Conservation (phyloP, 371 early-diverging fungal genomes). For the Edhazardia aedis region DNA sequence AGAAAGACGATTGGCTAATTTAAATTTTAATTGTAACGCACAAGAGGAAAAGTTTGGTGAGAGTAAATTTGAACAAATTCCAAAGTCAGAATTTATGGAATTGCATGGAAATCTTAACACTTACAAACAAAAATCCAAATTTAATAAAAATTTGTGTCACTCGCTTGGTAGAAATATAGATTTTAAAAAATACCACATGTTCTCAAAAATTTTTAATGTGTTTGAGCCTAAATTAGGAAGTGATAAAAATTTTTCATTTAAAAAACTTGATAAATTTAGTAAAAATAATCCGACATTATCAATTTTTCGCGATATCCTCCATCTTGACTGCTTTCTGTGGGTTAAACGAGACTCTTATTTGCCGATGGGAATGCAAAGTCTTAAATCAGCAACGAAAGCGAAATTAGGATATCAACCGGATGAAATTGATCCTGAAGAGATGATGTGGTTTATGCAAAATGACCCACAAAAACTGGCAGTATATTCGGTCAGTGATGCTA, state of each 20-base stretch:
- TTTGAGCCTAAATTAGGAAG: no score
- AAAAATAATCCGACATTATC: not conserved
- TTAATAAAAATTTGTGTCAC: not conserved
- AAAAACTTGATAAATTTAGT: no score
- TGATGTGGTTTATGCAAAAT: conserved; percentile 71
- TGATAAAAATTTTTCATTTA: no score
- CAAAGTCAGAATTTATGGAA: not conserved
- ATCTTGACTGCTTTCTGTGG: conserved; percentile 95
- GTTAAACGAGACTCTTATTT: conserved; percentile 93
- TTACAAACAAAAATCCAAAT: no score
- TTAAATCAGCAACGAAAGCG: conserved; percentile 72
- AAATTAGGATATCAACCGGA: conserved; percentile 92
- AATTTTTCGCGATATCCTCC: conserved; percentile 50
- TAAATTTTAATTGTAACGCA: no score
- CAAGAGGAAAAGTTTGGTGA: no score
- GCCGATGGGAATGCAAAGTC: conserved; percentile 84
- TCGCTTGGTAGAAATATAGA: not conserved
- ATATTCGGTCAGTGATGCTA: conserved; percentile 97
- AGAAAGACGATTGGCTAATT: conserved; percentile 63
- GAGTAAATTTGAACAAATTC: no score
- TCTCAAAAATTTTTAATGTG: no score
- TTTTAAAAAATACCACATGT: no score
- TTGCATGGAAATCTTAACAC: not conserved
- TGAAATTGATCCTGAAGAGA: conserved; percentile 93
- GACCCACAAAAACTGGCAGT: conserved; percentile 81